Evolutionary conservation across 805 yeast species (phyloP), one percentile per base, ranked within the genome.

Genomic region (Pichia thaimueangensis): DNA sequence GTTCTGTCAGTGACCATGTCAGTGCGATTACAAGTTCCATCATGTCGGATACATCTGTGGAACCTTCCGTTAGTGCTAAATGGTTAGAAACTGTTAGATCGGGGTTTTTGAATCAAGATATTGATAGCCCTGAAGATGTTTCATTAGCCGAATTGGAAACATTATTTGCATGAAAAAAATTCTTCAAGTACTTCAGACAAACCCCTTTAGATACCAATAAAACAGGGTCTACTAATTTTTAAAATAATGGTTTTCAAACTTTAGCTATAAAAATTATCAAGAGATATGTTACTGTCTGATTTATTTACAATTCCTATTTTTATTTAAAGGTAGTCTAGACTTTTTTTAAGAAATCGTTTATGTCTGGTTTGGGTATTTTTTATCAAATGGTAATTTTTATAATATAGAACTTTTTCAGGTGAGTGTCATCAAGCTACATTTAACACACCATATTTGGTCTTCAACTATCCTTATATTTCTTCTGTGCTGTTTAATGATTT

Each of bases 31-130:
- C 64, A 2, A 52, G 50, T 33, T 57, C 67, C 31, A 58, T 56
- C 27, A 55, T 63, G 60, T 43, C 64, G 20, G 65, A 57, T 49
- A 59, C 63, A 17, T 56, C 63, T 27, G 58, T 60, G 28, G 65
- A 57, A 45, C 57, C 62, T 39, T 50, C 64, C 10, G 66, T 68
- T 19, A 73, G 78, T 57, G 69, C 73, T 48, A 75, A 74, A 57
- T 85, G 94, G 94, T 62, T 80, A 43, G 75, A 78, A 57, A 82
- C 83, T 29, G 80, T 84, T 35, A 71, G 86, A 54, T 76, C 82
- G 19, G 94, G 94, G 9, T 85, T 85, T 59, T 68, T 84, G 57
- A 73, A 82, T 39, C 85, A 82, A 57, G 91, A 84, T 47, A 83
- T 85, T 51, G 82, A 78, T 27, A 70, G 83, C 29, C 95, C 95